Evolutionary conservation across 345 rosid species (phyloP), one percentile per base, ranked within the genome.

Genomic region (Pugionium cornutum): DNA sequence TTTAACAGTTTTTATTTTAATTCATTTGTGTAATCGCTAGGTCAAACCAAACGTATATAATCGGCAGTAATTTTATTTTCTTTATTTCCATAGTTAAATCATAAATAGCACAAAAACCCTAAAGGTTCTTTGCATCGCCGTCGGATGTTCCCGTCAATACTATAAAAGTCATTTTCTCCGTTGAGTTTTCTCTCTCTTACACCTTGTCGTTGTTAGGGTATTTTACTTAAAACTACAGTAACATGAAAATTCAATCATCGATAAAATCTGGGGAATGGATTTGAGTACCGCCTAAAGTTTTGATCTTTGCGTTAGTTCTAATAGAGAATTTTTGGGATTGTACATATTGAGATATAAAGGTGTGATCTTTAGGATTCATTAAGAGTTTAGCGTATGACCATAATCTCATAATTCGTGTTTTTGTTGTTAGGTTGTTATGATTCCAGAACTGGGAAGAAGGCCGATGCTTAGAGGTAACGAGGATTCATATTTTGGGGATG

Each of bases 121-220:
- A 89, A 84, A 18, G 94, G 95, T 86, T 89, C 90, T 87, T 89
- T 18, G 82, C 75, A 82, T 82, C 89, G 95, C 96, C 96, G 96
- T 89, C 95, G 73, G 73, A 80, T 79, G 82, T 73, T 83, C 85
- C 84, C 81, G 78, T 84, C 75, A 44, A 69, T 65, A 64, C 64
- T 60, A 76, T 57, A 70, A 69, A 65, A 64, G n/a, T 50, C 50
- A 7, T 4, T 53, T 27, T 47, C 66, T 64, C 54, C 62, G 28
- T 45, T 55, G 57, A 53, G 50, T 44, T 45, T 44, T 36, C 48
- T 37, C 25, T 39, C 41, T 68, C 64, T 43, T 25, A 73, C 10
- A 57, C 34, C 70, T 69, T 11, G 66, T 55, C 68, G 11, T 56
- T 50, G 58, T 64, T 42, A 45, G 72, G 46, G 63, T 73, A 53